Evolutionary conservation across 108 stramenopile genomes (phyloP), one percentile per base, ranked within the genome.

Genomic region (Pseudonitzschia delicatissima): DNA sequence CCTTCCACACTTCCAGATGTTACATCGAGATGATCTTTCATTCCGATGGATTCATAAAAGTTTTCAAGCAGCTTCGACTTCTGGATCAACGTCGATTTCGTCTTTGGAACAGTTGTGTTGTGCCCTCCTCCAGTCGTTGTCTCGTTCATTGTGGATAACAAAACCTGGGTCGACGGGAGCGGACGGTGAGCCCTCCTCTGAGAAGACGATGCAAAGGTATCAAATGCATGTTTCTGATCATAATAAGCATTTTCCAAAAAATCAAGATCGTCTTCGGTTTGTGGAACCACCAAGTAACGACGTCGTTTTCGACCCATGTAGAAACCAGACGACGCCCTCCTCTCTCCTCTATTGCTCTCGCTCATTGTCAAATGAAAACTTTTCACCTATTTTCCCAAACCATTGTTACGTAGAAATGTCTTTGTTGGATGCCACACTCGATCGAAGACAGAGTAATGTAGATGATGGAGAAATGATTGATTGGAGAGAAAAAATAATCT

Each of bases 31-130:
- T 36, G 48, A 13, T 45, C 28, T 37, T 42, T 0, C 21, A 49
- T 44, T 65, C 64, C 64, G 12, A 66, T 13, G 1, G 29, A 26
- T 31, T 66, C 25, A 31, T 73, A 73, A 50, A 73, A 73, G 2
- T 33, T 27, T 49, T 66, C n/a, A 0, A 73, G 33, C 18, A 73
- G 35, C 40, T 45, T 45, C 15, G 59, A 37, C 12, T 5, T 2
- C 36, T 49, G 18, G 63, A 0, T 34, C 3, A 9, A 49, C 20
- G 17, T 47, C 27, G 20, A 34, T 20, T 66, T 50, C n/a, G 51
- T 39, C 2, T 13, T 63, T n/a, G 42, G 5, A 63, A 23, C 13
- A 5, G 50, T 12, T 2, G 20, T 51, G 21, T 23, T 26, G 13
- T 51, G 20, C 11, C 26, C 0, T 13, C 32, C 33, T 13, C 27